Conservation (phyloP, 139 green algal genomes). For the Diplosphaera chodatii region DNA sequence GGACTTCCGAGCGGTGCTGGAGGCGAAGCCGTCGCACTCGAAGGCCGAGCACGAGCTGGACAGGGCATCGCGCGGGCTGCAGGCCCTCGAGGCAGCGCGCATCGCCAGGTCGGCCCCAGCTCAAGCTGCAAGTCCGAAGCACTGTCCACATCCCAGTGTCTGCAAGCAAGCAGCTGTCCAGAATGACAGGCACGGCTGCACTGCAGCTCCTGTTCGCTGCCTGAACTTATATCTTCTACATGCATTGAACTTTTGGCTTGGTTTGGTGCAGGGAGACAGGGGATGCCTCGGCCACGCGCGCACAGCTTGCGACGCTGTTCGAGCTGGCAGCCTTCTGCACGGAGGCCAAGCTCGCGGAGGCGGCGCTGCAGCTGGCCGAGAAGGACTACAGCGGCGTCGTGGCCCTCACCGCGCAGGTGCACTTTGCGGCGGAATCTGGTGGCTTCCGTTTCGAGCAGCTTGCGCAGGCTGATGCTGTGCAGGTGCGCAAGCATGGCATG, state of each 20-base stretch:
- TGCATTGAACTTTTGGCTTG: background rate
- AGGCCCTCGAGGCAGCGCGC: conserved; percentile 7
- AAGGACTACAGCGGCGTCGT: conserved; percentile 24
- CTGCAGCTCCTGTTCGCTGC: background rate
- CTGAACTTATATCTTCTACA: no score
- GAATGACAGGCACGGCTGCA: background rate
- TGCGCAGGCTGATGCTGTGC: no score
- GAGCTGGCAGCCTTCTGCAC: conserved; percentile 37
- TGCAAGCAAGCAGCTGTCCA: background rate
- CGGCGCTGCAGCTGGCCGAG: conserved; percentile 24
- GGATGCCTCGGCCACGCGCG: background rate
- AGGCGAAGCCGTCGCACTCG: conserved; percentile 37
- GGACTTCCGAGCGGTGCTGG: conserved; percentile 44
- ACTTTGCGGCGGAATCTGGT: no score
- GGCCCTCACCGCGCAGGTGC: background rate
- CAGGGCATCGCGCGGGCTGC: no score
- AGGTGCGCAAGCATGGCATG: no score
- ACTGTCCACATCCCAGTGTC: background rate
- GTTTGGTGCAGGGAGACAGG: background rate
- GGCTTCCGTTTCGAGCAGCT: no score
- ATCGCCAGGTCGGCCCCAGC: background rate
- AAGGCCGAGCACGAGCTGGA: conserved; percentile 40
- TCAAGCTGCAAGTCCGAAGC: no score
- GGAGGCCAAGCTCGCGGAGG: conserved; percentile 44
- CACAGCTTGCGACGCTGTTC: conserved; percentile 25